These are phyloP conservation scores for Gigaspora rosea DNA, from an alignment of 192 early-diverging fungal species.

Conservation along the genomic window DNA sequence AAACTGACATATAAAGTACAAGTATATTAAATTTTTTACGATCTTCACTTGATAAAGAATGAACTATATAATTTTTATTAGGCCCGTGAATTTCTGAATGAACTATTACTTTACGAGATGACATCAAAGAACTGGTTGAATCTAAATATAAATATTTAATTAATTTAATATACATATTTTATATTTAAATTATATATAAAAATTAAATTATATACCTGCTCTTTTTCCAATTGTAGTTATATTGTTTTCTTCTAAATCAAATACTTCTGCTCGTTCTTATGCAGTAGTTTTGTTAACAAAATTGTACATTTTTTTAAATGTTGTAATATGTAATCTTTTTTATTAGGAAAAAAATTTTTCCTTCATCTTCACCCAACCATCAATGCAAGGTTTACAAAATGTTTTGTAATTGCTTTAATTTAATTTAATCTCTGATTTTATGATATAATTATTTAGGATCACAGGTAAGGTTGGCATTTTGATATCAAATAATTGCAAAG, in stretches of 20 bases:
- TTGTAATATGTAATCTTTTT: neutral
- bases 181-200: neutral
- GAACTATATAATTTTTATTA: constrained; percentile 5
- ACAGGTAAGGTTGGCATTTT: too few species aligned
- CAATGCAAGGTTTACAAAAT: too few species aligned
- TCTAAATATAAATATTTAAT: too few species aligned
- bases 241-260: too few species aligned
- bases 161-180: neutral
- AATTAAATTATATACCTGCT: neutral
- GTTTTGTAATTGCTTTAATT: neutral
- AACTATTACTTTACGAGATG: neutral
- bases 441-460: neutral
- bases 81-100: neutral
- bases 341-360: constrained; percentile 4
- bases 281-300: too few species aligned
- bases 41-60: neutral
- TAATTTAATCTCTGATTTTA: neutral
- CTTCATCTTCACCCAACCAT: neutral
- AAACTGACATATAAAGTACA: neutral
- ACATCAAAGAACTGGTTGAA: neutral
- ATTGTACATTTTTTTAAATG: constrained; percentile 4
- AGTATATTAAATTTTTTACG: neutral
- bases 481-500: too few species aligned
- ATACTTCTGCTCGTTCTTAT: too few species aligned
- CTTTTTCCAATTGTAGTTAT: neutral